Evolutionary conservation across 2,329 filamentous ascomycete species (phyloP).

Genomic region (Reticulascus tulasneorum): DNA sequence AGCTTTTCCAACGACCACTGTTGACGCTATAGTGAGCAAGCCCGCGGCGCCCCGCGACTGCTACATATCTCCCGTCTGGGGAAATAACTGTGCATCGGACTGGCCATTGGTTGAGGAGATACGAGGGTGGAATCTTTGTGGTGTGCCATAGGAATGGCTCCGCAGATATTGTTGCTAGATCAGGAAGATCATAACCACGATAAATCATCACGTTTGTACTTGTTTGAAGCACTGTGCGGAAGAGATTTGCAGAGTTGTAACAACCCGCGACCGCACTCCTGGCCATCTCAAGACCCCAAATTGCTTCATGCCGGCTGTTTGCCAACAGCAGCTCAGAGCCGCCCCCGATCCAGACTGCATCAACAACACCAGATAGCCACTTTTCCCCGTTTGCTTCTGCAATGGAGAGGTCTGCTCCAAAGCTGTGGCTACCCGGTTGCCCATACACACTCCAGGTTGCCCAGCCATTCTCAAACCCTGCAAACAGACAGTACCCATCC

Average conservation of each 20-base stretch:
- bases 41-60: constrained; percentile 88
- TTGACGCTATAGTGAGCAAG: constrained; percentile 93
- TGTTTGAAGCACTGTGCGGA: constrained; percentile 83
- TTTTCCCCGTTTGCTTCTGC: constrained; percentile 68
- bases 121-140: constrained; percentile 76
- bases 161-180: constrained; percentile 85
- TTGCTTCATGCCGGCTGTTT: constrained; percentile 64
- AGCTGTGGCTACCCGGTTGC: constrained; percentile 81
- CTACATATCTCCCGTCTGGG: constrained; percentile 87
- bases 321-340: constrained; percentile 82
- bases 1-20: constrained; percentile 94
- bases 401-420: constrained; percentile 63
- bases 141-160: constrained; percentile 96
- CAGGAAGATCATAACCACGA: constrained; percentile 84
- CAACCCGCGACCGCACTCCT: constrained; percentile 90
- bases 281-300: constrained; percentile 90
- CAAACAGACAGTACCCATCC: constrained; percentile 94
- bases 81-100: constrained; percentile 85
- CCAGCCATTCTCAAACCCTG: constrained; percentile 90
- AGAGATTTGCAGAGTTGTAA: constrained; percentile 87
- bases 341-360: constrained; percentile 81
- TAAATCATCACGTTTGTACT: constrained; percentile 88
- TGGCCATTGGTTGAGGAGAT: constrained; percentile 90
- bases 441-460: constrained; percentile 97
- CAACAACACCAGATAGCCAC: constrained; percentile 76